phyloP scores from a whole-genome alignment of 495 filamentous ascomycete genomes.

The Neurospora cerealis region DNA sequence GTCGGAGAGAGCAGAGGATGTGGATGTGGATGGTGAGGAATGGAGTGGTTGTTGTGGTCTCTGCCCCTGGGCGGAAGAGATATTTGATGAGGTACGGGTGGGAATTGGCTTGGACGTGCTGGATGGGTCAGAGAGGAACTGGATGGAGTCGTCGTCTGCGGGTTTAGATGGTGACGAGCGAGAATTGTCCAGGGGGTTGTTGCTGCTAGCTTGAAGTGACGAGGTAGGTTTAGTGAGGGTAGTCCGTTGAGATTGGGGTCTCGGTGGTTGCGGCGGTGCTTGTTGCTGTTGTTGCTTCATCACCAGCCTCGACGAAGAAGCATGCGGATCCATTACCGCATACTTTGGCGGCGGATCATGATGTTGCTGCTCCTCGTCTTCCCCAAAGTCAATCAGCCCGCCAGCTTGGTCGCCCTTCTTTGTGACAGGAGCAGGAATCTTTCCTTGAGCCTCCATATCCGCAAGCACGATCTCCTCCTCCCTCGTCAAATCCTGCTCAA shows the following conservation, averaged over 20 bases:
- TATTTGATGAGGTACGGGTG: too few species aligned
- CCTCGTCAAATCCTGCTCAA: background rate
- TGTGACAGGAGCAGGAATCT: background rate
- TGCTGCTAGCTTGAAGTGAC: background rate
- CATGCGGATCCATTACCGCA: background rate
- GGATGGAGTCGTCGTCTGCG: background rate
- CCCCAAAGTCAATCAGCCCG: background rate
- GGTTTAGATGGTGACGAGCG: background rate
- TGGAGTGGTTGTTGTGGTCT: background rate
- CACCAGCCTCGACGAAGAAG: background rate
- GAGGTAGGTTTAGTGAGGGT: background rate
- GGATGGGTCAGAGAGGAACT: background rate
- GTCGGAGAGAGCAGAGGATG: background rate
- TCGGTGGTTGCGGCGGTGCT: background rate
- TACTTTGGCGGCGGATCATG: background rate
- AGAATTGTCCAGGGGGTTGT: background rate
- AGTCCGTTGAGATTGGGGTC: background rate
- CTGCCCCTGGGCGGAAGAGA: background rate
- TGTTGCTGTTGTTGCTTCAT: background rate
- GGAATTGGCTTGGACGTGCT: background rate
- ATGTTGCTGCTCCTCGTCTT: background rate
- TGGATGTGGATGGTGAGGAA: background rate
- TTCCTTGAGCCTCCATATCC: background rate
- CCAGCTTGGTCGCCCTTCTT: background rate
- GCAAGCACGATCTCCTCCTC: background rate